These are phyloP conservation scores for Aspergillus texensis DNA, from an alignment of 2,329 filamentous ascomycete genomes.

Conservation along the genomic window DNA sequence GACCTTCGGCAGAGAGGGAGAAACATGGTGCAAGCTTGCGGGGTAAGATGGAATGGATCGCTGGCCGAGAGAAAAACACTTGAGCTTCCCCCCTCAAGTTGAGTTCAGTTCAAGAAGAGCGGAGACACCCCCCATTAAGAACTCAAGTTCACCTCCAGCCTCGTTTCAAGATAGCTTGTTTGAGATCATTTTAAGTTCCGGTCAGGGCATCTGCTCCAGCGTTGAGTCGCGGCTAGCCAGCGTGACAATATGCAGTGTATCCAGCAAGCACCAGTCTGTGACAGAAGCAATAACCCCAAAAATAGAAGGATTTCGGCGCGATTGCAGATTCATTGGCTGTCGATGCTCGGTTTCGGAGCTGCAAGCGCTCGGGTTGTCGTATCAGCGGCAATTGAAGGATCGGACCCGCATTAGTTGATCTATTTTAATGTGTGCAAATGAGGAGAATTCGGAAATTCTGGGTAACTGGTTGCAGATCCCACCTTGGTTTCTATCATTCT, in stretches of 20 bases:
- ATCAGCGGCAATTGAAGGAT: conserved; percentile 4
- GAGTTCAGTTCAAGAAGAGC: neutral
- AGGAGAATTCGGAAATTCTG: neutral
- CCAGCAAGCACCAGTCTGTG: neutral
- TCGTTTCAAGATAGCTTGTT: conserved; percentile 11
- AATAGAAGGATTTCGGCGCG: conserved; percentile 5
- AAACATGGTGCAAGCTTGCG: neutral
- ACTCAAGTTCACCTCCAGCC: conserved; percentile 1
- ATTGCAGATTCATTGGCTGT: conserved; percentile 12
- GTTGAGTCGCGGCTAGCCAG: neutral
- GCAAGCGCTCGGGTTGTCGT: conserved; percentile 3
- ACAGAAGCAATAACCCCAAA: conserved; percentile 2
- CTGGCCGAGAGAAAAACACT: neutral
- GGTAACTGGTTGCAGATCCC: neutral
- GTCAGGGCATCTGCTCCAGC: neutral
- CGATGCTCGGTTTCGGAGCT: conserved; percentile 3
- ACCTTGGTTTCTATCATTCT: neutral
- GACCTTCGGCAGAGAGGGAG: neutral
- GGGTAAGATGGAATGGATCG: neutral
- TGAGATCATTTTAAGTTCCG: conserved; percentile 20
- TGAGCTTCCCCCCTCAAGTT: neutral
- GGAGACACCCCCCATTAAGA: neutral
- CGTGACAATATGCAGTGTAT: neutral
- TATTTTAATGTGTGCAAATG: neutral
- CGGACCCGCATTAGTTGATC: conserved; percentile 6